A percentile compares a stretch with the other conserved stretches of the same genome.
phyloP scores from a whole-genome alignment of 129 eudicot genomes.

The Kitagawia praeruptora region DNA sequence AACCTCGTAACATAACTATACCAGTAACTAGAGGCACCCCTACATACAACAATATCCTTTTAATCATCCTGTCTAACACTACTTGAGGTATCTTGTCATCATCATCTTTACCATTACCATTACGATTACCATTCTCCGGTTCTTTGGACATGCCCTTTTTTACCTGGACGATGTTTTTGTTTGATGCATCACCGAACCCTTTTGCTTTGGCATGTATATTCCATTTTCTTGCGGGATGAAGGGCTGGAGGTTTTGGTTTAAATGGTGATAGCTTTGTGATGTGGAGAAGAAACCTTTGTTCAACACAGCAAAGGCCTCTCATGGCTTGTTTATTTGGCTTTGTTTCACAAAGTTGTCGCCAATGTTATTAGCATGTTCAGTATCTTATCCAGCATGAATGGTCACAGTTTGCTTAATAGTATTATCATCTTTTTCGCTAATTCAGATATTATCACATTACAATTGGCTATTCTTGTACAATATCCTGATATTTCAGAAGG shows the following conservation, averaged over 20 bases:
- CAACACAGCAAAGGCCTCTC: conserved; percentile 35
- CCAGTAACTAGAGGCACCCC: conserved; percentile 69
- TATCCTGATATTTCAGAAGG: not conserved
- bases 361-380: not conserved
- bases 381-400: conserved; percentile 55
- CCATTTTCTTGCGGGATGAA: conserved; percentile 31
- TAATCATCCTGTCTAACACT: conserved; percentile 59
- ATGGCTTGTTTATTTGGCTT: conserved; percentile 27
- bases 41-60: conserved; percentile 47
- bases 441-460: not conserved
- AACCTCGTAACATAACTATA: conserved; percentile 33
- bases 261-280: conserved; percentile 22
- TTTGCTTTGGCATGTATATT: conserved; percentile 53
- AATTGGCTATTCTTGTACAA: not conserved
- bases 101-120: conserved; percentile 27
- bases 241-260: conserved; percentile 15
- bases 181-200: conserved; percentile 41
- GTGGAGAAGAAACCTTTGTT: conserved; percentile 25
- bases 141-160: conserved; percentile 12
- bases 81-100: conserved; percentile 69
- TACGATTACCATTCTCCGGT: conserved; percentile 6
- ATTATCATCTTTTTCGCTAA: not conserved
- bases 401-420: conserved; percentile 1
- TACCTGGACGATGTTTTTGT: conserved; percentile 8
- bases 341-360: conserved; percentile 6